A percentile compares a stretch with the other conserved stretches of the same genome.
Conservation (phyloP, 139 green algal genomes). For the Ostreobium quekettii region DNA sequence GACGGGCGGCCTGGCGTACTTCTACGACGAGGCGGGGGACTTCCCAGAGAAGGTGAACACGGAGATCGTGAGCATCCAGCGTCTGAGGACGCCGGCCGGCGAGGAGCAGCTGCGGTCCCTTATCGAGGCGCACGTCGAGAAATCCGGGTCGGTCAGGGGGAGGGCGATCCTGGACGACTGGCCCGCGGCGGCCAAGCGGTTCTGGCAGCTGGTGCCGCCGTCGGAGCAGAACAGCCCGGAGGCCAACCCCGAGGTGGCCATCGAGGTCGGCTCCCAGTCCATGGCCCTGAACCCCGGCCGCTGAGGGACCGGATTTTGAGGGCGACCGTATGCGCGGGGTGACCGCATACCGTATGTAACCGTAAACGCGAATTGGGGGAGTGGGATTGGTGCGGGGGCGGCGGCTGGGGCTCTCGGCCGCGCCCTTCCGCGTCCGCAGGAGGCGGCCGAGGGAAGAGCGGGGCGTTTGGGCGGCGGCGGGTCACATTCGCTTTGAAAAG, state of each 20-base stretch:
- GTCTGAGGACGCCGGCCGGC: conserved; percentile 72
- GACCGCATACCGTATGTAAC: too few species aligned
- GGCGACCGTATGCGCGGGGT: too few species aligned
- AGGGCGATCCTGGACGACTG: conserved; percentile 74
- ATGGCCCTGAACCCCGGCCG: too few species aligned
- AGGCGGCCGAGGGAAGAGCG: too few species aligned
- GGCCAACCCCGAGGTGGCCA: conserved; percentile 33
- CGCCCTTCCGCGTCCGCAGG: too few species aligned
- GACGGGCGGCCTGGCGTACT: conserved; percentile 96
- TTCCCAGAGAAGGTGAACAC: conserved; percentile 90
- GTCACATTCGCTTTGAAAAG: too few species aligned
- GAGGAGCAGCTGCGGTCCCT: conserved; percentile 78
- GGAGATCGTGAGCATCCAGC: conserved; percentile 92
- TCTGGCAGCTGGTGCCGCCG: conserved; percentile 97
- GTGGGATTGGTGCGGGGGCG: too few species aligned
- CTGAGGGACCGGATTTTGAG: too few species aligned
- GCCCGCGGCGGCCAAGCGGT: conserved; percentile 58
- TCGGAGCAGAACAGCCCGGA: conserved; percentile 61
- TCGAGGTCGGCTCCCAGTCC: too few species aligned
- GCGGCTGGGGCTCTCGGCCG: too few species aligned
- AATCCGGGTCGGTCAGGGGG: conserved; percentile 67
- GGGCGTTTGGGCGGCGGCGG: too few species aligned
- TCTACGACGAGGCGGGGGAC: conserved; percentile 86
- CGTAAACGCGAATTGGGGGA: too few species aligned
- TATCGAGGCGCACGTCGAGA: conserved; percentile 67